Evolutionary conservation across 208 protist genomes (phyloP), one percentile per base, ranked within the genome.

Genomic region (Trypanosoma melophagium): DNA sequence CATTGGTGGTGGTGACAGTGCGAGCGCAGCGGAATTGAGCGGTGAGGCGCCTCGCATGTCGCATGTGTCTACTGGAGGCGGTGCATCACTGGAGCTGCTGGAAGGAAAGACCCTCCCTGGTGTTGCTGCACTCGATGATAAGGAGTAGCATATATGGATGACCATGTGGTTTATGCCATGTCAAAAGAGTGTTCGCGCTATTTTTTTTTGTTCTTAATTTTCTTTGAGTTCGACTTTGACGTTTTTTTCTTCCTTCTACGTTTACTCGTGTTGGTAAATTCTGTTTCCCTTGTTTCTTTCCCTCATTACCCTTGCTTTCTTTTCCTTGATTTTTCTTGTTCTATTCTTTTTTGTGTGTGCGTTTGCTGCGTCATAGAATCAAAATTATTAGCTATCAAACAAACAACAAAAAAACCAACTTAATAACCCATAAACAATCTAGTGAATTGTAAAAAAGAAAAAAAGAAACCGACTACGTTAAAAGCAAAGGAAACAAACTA

Each of bases 21-120:
- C 96, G 45, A 98, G 97, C 17, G 89, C 87, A 21, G 93, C 87
- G 31, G 88, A 94, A 53, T 94, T 98, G 75, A 90, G 86, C 47
- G 86, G 88, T 12, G 76, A 96, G 52, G 89, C 86, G 35, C 77
- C 96, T 40, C 91, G 98, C 74, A 92, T 99, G 57, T 94, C 84
- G 54, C 98, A 99, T 79, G 93, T 99, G 38, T 97, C 87, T 42
- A 99, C 99, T 60, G 99, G 99, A 63, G 99, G 99, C 62, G 99
- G 98, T 73, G 99, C 99, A 10, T 98, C 95, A 13, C 90, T 99
- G 45, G 98, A 99, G 87, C 93, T 99, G 41, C 93, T 99, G 8
- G 98, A 99, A 83, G 99, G 98, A 61, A 95, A 94, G 76, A 80
- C 80, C 44, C 82, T 98, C 9, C 97, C 96, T 41, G 97, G 96